Base-by-base conservation (phyloP, 225 moss, liverwort and hornwort species). In the Climacium dendroides region DNA sequence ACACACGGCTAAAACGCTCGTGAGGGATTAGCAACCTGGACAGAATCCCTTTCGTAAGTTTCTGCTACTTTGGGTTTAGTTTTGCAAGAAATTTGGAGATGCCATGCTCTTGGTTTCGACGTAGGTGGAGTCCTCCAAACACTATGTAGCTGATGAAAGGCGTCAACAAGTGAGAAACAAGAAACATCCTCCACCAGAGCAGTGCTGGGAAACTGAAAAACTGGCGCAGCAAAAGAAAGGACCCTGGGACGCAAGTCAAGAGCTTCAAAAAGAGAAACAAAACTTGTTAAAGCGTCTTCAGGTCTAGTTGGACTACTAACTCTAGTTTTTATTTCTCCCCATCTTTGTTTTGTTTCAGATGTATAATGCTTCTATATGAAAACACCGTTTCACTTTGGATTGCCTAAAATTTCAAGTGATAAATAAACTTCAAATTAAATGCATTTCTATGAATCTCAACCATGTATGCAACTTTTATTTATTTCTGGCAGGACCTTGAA, bases 231-330 rank as follows among this genome's bases (percentile, higher is more conserved):
- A 87, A 71, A 92, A 85, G 89, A 90, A 91, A 81, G 92, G 94
- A 78, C 84, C 83, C 48, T 91, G 93, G 95, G 92, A 94, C 87
- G 89, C 91, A 89, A 90, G 92, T 54, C 89, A 90, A 81, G 95
- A 95, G 87, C 92, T 96, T 29, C 96, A 96, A 80, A 95, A 88
- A 84, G 96, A 97, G 88, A 97, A 97, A 79, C 93, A 95, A 61
- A 86, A 80, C 22, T 87, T 96, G 86, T 81, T 94, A 26, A 95
- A 91, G 88, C 95, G 89, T 60, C 87, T 95, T 89, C 95, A 97
- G 96, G 96, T 96, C 83, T 82, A 75, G 41, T 75, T 84, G 86
- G 32, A 62, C 41, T 70, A 60, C 9, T 35, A 34, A n/a, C 73
- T 78, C 79, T 79, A 39, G 32, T n/a, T 71, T 41, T 35, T 24